These are phyloP conservation scores for Rhodofomes roseus DNA, from an alignment of 1,284 basidiomycete genomes.

Conservation along the genomic window DNA sequence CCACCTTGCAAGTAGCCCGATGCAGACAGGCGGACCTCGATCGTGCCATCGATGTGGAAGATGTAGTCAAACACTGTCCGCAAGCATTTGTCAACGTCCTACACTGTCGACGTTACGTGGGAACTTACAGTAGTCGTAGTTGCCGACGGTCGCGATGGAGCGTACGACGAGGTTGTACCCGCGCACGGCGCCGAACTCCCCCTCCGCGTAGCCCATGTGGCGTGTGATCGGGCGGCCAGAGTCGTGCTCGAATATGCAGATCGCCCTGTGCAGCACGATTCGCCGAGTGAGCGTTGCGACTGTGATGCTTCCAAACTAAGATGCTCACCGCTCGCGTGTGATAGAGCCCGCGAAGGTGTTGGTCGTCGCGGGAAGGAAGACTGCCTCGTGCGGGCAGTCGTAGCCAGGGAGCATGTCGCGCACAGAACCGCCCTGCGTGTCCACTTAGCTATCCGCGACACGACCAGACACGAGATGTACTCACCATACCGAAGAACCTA, in stretches of 20 bases:
- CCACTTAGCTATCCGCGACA: not conserved
- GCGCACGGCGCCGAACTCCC: conserved; percentile 55
- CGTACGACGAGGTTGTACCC: conserved; percentile 57
- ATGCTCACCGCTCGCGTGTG: conserved; percentile 28
- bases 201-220: conserved; percentile 48
- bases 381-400: conserved; percentile 61
- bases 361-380: conserved; percentile 55
- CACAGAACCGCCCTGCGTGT: conserved; percentile 36
- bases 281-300: too few relatives aligned
- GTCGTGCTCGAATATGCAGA: conserved; percentile 66
- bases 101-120: too few relatives aligned
- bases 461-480: not conserved
- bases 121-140: conserved; percentile 58
- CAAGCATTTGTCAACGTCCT: not conserved
- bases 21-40: conserved; percentile 61
- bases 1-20: conserved; percentile 67
- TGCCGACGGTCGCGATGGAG: conserved; percentile 57
- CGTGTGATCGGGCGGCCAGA: conserved; percentile 53
- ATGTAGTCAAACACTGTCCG: conserved; percentile 55
- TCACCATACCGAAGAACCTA: conserved; percentile 58
- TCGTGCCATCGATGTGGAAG: conserved; percentile 63
- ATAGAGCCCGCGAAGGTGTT: conserved; percentile 41
- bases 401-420: conserved; percentile 59
- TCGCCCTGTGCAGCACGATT: conserved; percentile 31
- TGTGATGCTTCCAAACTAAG: not conserved